Evolutionary conservation across 768 basidiomycete genomes (phyloP), one percentile per base, ranked within the genome.

Genomic region (Chalciporus pseudorubinellus): DNA sequence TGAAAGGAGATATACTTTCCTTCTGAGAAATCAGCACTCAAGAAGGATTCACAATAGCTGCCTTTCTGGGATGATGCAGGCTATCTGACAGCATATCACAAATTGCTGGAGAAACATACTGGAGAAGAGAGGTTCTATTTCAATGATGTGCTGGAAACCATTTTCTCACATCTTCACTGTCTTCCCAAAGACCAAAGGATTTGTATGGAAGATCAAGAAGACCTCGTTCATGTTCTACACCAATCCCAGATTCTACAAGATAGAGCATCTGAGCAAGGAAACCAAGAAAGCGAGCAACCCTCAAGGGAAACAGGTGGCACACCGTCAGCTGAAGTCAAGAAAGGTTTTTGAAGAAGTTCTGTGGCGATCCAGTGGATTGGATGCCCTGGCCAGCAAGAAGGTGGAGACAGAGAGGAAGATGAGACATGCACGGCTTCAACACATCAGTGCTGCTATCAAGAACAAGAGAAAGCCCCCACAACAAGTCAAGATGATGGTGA

Each of bases 131-230:
- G 14, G 1, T 33, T 24, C 16, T 31, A 43, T n/a, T 4, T 55
- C 6, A 47, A 39, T 5, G 22, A 58, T 26, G 13, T 22, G 1
- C 22, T 58, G 7, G 24, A 24, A 8, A 29, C 5, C 1, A 52
- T 58, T 4, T 58, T 55, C 4, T 11, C 20, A 0, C 19, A 58
- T 2, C 31, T 58, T 0, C 56, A 58, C 8, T 49, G 47, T 24
- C 57, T 58, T 29, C 50, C 53, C 28, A 16, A 56, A 56, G 29
- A 56, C 24, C 38, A 56, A 49, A 10, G 55, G 55, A 12, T 24
- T 9, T 21, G n/a, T 55, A 11, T 55, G 54, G 54, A 50, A 18
- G 7, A 34, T 38, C 3, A 31, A 46, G 14, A 1, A 34, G 1
- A 14, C 1, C 2, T 16, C 10, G 2, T 46, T 46, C 14, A 6